phyloP scores from a whole-genome alignment of 768 basidiomycete genomes.

The Austroboletus festivus region DNA sequence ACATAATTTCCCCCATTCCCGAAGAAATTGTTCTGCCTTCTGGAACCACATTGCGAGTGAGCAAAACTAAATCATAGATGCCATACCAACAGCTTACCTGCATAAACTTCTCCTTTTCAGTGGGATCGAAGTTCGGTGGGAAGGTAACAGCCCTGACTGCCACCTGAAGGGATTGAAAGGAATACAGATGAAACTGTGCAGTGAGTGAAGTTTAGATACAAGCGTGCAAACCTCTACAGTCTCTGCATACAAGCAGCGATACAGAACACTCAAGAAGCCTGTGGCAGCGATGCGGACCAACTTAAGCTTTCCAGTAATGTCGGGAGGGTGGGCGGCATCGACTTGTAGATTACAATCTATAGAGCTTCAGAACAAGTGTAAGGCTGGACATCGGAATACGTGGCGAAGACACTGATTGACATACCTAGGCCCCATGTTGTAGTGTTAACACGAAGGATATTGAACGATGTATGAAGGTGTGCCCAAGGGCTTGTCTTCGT shows the following conservation, averaged over 20 bases:
- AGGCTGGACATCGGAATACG: no score
- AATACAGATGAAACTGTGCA: background rate
- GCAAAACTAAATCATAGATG: background rate
- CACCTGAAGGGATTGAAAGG: background rate
- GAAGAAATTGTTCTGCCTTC: constrained; percentile 5
- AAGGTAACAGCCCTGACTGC: constrained; percentile 2
- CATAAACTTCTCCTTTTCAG: background rate
- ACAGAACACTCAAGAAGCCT: background rate
- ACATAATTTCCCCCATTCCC: constrained; percentile 2
- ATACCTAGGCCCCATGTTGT: no score
- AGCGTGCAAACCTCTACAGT: background rate
- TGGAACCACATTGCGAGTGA: background rate
- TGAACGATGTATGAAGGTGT: no score
- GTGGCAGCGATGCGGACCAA: background rate
- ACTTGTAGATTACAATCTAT: no score
- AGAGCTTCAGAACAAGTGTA: no score
- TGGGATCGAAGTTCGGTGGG: background rate
- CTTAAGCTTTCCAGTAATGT: constrained; percentile 3
- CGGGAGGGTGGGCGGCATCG: background rate
- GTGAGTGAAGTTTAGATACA: no score
- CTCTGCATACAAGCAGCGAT: background rate
- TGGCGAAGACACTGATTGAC: no score
- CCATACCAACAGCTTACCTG: background rate
- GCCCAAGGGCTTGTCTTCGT: no score
- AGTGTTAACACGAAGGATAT: no score